Evolutionary conservation across 371 early-diverging fungal species (phyloP).

Genomic region (Apophysomyces variabilis): DNA sequence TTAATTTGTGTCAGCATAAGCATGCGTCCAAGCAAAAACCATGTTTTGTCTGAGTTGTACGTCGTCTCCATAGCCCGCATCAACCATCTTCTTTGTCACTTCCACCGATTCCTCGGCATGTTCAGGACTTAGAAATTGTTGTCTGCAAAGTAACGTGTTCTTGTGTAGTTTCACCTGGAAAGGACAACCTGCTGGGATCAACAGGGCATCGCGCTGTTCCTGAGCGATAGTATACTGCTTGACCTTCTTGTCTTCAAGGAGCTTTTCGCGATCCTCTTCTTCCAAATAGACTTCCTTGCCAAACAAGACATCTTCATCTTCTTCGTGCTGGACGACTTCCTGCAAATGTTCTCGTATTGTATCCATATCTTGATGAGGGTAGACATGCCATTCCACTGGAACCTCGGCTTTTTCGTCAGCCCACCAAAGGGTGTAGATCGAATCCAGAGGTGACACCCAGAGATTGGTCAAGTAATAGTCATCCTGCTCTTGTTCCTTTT

Average conservation of each 20-base stretch:
- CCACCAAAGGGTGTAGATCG: not conserved
- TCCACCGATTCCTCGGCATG: not conserved
- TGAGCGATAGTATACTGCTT: not conserved
- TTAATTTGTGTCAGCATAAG: not conserved
- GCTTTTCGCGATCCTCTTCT: not conserved
- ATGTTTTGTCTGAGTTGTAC: not conserved
- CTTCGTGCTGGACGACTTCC: not conserved
- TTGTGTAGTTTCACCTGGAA: not conserved
- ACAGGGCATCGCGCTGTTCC: not conserved
- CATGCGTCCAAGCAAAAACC: constrained; percentile 4
- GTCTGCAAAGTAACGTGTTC: not conserved
- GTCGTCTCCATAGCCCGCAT: not conserved
- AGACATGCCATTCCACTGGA: constrained; percentile 2
- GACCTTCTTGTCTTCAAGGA: not conserved
- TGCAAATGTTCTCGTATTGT: not conserved
- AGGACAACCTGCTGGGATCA: not conserved
- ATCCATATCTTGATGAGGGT: not conserved
- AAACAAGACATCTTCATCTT: not conserved
- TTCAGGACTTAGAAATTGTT: not conserved
- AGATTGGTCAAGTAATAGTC: not conserved
- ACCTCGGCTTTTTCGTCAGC: not conserved
- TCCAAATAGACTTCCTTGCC: not conserved
- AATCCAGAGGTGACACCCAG: not conserved
- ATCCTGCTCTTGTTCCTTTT: not conserved
- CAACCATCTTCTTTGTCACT: not conserved